Conservation (phyloP, 768 basidiomycete species). For the Chalciporus sphaerocephalus region DNA sequence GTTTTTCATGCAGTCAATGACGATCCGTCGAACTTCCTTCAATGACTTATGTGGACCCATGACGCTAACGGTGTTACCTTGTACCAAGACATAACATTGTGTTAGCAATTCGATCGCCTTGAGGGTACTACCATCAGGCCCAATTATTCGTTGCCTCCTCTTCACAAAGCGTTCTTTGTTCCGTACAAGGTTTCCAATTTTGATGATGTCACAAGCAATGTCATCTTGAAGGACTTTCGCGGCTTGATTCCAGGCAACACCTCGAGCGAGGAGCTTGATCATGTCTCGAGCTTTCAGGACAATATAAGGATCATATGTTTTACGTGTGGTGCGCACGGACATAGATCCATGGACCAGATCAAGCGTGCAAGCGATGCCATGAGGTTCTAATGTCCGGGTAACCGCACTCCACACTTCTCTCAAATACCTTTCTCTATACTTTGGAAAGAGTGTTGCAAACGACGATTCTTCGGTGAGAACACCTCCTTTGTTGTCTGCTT, state of each 20-base stretch:
- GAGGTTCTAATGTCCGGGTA: conserved; percentile 74
- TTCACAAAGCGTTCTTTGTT: conserved; percentile 98
- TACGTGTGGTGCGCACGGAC: conserved; percentile 95
- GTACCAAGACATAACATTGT: conserved; percentile 94
- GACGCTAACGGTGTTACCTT: conserved; percentile 96
- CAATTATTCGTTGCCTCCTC: conserved; percentile 91
- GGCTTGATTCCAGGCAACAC: conserved; percentile 81
- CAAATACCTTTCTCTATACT: conserved; percentile 95
- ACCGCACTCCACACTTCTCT: conserved; percentile 93
- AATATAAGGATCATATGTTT: conserved; percentile 95
- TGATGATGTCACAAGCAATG: conserved; percentile 94
- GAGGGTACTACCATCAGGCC: conserved; percentile 93
- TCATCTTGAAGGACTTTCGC: conserved; percentile 87
- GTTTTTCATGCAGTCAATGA: conserved; percentile 99
- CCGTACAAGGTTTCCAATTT: conserved; percentile 89
- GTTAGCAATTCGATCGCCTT: conserved; percentile 98
- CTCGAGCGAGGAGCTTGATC: conserved; percentile 91
- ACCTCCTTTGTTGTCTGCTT: conserved; percentile 72
- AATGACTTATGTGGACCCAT: conserved; percentile 96
- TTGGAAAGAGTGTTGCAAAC: conserved; percentile 96
- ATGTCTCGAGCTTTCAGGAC: conserved; percentile 94
- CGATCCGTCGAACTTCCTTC: conserved; percentile 93
- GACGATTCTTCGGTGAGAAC: conserved; percentile 94
- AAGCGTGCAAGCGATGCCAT: conserved; percentile 85
- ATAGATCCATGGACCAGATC: conserved; percentile 96